Evolutionary conservation across 306 rosid species (phyloP).

Genomic region (Rosa lucieae): DNA sequence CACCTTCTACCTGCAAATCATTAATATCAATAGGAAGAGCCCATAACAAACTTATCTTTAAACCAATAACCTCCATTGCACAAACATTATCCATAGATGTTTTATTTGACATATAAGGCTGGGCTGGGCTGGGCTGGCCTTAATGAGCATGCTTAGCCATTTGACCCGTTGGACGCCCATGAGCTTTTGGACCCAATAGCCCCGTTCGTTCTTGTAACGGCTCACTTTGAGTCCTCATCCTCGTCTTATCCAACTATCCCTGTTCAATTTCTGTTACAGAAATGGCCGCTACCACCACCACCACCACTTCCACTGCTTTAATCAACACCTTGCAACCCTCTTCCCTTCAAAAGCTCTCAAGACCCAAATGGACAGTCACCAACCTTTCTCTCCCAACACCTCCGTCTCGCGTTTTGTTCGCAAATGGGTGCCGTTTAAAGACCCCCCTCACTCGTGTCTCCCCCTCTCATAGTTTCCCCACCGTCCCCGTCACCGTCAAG

Average conservation of each 20-base stretch:
- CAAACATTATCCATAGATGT: no score
- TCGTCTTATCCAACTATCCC: neutral
- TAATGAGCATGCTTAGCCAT: no score
- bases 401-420: conserved; percentile 24
- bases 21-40: no score
- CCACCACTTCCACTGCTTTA: conserved; percentile 11
- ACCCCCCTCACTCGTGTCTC: conserved; percentile 26
- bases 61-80: no score
- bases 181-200: no score
- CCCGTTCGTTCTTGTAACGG: no score
- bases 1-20: no score
- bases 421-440: neutral
- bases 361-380: conserved; percentile 25
- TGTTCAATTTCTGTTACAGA: neutral
- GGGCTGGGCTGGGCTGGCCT: no score
- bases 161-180: no score
- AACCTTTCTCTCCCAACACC: conserved; percentile 12
- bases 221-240: neutral
- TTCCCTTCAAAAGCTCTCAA: conserved; percentile 26
- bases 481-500: conserved; percentile 47
- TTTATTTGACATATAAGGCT: no score
- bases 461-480: conserved; percentile 54
- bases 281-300: neutral
- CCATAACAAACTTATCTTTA: no score
- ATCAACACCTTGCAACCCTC: conserved; percentile 16